Base-by-base conservation (phyloP, 805 yeast genomes). In the Candida berthetii region DNA sequence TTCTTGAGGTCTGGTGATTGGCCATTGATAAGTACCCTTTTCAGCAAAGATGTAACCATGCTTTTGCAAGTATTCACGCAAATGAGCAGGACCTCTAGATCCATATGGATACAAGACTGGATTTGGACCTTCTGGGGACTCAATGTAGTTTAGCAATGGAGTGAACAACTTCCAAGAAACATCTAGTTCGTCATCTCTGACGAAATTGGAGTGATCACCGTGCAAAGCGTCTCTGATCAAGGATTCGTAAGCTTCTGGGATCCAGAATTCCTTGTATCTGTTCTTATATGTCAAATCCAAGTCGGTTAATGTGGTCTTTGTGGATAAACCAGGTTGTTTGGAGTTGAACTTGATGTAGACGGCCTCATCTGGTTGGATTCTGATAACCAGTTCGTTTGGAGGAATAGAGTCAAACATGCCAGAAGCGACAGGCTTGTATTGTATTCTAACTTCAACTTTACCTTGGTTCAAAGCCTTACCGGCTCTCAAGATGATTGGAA, bases 221-320 rank as follows among this genome's bases (percentile, higher is more conserved):
- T 78, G 75, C 59, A 84, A 66, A 48, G 91, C 85, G 65, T 93
- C 98, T 65, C 95, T 80, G 55, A 93, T 87, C 54, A 93, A 78
- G 1, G 96, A 85, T 71, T 93, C 99, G 65, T 93, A 93, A 34
- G 98, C 98, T 71, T 91, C 96, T 36, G 99, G 98, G 57, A 93
- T 90, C 82, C 93, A 85, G 68, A 87, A 84, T 59, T 87, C 84
- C 48, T 85, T 70, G 69, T 84, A 93, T 60, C 97, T 80, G 39
- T 72, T 71, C 42, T 82, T 68, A 64, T 93, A 93, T 29, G 95
- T 85, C 58, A 93, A 73, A 61, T 93, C 96, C 56, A 93, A 78
- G 60, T 91, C 97, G 22, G 96, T 87, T 45, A 86, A 76, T 25
- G 91, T 79, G 16, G 93, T 83, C 54, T 78, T 76, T 53, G 85